These are phyloP conservation scores for Elaeis oleifera DNA, from an alignment of 202 grass and related monocot genomes.

Conservation along the genomic window DNA sequence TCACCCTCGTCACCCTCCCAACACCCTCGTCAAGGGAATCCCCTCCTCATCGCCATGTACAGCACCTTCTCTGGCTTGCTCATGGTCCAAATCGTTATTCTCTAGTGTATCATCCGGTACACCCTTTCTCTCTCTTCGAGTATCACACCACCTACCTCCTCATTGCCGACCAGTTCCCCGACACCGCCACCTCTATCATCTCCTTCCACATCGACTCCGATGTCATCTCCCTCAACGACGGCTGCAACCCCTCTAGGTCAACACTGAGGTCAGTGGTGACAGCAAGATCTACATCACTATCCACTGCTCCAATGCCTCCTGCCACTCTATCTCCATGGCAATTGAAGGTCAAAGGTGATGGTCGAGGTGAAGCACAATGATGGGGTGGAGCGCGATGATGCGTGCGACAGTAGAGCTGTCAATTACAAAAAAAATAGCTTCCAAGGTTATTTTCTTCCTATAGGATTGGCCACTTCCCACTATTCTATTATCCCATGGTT, in stretches of 20 bases:
- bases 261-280: background rate
- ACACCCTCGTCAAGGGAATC: constrained; percentile 96
- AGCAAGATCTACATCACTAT: constrained; percentile 4
- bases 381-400: too few species aligned
- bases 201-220: background rate
- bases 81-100: constrained; percentile 86
- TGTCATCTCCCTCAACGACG: background rate
- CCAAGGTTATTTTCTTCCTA: too few species aligned
- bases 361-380: too few species aligned
- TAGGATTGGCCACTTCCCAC: too few species aligned
- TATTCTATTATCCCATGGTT: too few species aligned
- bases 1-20: constrained; percentile 81
- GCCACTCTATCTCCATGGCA: constrained; percentile 1
- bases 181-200: constrained; percentile 11
- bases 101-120: constrained; percentile 99
- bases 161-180: constrained; percentile 79
- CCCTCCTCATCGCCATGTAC: constrained; percentile 89
- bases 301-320: constrained; percentile 1
- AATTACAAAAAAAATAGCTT: too few species aligned
- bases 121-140: constrained; percentile 92
- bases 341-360: too few species aligned
- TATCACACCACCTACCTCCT: constrained; percentile 76
- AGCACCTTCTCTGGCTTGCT: constrained; percentile 56
- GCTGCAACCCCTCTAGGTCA: background rate
- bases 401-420: too few species aligned